Evolutionary conservation across 169 alveolate genomes (phyloP), one percentile per base, ranked within the genome.

Genomic region (Babesia microti): DNA sequence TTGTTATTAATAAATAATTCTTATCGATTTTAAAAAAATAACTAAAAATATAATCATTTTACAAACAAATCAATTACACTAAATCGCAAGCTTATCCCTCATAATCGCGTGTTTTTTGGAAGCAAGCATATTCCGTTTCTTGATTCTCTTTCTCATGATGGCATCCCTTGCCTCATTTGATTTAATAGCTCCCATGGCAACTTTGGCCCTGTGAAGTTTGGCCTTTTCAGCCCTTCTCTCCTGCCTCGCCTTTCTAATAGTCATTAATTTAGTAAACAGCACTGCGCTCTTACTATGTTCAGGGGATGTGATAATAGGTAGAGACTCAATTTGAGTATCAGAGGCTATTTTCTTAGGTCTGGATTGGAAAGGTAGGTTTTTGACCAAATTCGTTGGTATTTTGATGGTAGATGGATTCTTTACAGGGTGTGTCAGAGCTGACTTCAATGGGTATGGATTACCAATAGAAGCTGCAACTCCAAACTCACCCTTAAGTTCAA

Each of bases 331-430:
- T 30, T 30, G 11, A 30, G n/a, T 11, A 30, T 11, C n/a, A 11
- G 36, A 11, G 11, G 11, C 11, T 11, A 11, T 11, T 30, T 29
- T 68, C 68, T 89, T 89, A 5, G 89, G 82, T 45, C 81, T 76
- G 0, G 90, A 67, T 48, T 84, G 80, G 59, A 81, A 91, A 0
- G 97, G 95, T 14, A 91, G 59, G 33, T 76, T 80, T 36, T 69
- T 72, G 35, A 85, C 59, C 41, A 91, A 59, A 22, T 68, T 74
- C 56, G 81, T 83, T 33, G 93, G 90, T 3, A 91, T 73, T 18
- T 72, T 76, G 24, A 88, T 69, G 41, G 87, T 83, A 23, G 78
- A 79, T 30, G 86, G 87, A 19, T 72, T 81, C 30, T 74, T 60
- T 29, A 81, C 82, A 11, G 75, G 75, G 36, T 80, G 79, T 49